phyloP scores from a whole-genome alignment of 2,329 filamentous ascomycete genomes.

The Thielaviopsis musarum region DNA sequence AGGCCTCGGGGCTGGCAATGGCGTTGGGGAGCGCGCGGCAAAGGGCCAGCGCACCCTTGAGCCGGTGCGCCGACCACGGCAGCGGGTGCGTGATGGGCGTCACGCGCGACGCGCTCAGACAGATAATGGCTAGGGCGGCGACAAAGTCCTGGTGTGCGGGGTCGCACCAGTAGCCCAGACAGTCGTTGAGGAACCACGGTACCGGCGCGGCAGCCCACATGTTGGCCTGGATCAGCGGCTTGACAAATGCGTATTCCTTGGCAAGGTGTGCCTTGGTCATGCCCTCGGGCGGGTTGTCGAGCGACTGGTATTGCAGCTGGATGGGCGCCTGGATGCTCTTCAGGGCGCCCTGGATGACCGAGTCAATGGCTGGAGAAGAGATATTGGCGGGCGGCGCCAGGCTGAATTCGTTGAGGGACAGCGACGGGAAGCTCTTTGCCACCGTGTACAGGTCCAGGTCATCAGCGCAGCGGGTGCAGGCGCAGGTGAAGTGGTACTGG shows the following conservation, averaged over 20 bases:
- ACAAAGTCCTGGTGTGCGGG: constrained; percentile 10
- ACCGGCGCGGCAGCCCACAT: constrained; percentile 12
- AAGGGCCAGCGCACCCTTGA: constrained; percentile 34
- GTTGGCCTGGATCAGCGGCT: constrained; percentile 19
- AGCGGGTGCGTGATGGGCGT: constrained; percentile 34
- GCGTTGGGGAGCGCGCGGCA: constrained; percentile 35
- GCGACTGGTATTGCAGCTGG: constrained; percentile 1
- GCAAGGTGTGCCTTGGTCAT: constrained; percentile 17
- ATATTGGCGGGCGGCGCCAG: constrained; percentile 4
- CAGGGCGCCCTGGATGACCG: constrained; percentile 5
- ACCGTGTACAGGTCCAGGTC: constrained; percentile 39
- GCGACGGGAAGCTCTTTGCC: constrained; percentile 24
- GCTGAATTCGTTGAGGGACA: constrained; percentile 29
- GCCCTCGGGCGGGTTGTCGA: neutral
- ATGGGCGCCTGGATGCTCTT: constrained; percentile 4
- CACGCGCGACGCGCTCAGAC: constrained; percentile 29
- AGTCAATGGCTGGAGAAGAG: constrained; percentile 8
- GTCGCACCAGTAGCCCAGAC: constrained; percentile 10
- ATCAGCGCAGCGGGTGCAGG: constrained; percentile 30
- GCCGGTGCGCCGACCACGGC: constrained; percentile 32
- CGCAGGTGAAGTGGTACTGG: constrained; percentile 36
- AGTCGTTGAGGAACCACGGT: constrained; percentile 12
- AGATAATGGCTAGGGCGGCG: constrained; percentile 28
- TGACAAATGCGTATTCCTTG: constrained; percentile 22
- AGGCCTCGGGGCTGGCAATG: constrained; percentile 21